A percentile compares a stretch with the other conserved stretches of the same genome.
Conservation (phyloP, 2,329 filamentous ascomycete species). For the Allantophomopsis cytisporea region DNA sequence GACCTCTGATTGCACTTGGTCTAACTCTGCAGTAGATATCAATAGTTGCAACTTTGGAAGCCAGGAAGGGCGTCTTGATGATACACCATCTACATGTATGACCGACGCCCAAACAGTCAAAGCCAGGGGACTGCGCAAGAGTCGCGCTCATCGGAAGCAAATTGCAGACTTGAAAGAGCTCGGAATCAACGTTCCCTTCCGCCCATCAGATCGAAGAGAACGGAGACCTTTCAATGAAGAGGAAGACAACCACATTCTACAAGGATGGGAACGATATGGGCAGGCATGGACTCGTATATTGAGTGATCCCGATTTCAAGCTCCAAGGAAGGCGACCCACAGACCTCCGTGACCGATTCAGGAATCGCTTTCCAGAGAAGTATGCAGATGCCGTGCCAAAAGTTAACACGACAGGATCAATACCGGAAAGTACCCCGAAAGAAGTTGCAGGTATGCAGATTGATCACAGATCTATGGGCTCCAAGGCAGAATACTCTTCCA, state of each 20-base stretch:
- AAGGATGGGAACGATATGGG: conserved; percentile 44
- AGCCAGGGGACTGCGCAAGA: conserved; percentile 24
- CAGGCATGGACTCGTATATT: conserved; percentile 55
- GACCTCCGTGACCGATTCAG: conserved; percentile 49
- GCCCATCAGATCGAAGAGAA: conserved; percentile 44
- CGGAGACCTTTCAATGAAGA: conserved; percentile 46
- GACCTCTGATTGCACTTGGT: too few relatives aligned
- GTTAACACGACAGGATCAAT: not conserved
- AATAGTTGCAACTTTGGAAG: conserved; percentile 29
- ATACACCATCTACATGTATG: conserved; percentile 19
- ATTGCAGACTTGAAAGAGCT: conserved; percentile 40
- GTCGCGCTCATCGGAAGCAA: conserved; percentile 39
- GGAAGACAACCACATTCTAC: conserved; percentile 47
- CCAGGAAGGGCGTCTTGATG: conserved; percentile 9
- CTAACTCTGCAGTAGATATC: too few relatives aligned
- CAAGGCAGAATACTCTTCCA: not conserved
- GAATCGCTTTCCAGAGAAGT: conserved; percentile 49
- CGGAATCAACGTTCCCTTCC: conserved; percentile 49
- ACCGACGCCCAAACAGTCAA: conserved; percentile 6
- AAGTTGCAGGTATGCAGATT: not conserved
- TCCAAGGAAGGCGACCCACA: conserved; percentile 46
- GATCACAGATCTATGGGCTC: not conserved
- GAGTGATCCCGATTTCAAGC: conserved; percentile 40
- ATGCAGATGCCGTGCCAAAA: conserved; percentile 5
- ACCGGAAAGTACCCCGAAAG: not conserved